phyloP scores from a whole-genome alignment of 2,329 filamentous ascomycete genomes.

The Neurospora sp. region DNA sequence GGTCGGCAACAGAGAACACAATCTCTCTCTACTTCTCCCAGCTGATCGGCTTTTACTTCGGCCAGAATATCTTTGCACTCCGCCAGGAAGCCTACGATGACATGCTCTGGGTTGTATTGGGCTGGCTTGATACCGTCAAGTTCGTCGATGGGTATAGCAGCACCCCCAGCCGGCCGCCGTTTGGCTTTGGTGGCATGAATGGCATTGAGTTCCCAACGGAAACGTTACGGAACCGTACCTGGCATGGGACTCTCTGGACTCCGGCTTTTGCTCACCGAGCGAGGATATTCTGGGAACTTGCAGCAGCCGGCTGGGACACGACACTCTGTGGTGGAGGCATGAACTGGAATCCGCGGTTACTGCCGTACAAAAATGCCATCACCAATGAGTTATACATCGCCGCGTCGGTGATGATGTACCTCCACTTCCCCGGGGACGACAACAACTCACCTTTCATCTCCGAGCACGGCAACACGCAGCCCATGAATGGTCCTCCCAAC shows the following conservation, averaged over 20 bases:
- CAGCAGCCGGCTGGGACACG: conserved; percentile 71
- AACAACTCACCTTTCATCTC: conserved; percentile 57
- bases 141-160: conserved; percentile 63
- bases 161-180: conserved; percentile 41
- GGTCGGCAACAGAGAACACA: conserved; percentile 50
- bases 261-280: conserved; percentile 74
- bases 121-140: conserved; percentile 75
- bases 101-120: conserved; percentile 89
- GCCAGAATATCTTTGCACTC: conserved; percentile 68
- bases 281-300: conserved; percentile 76
- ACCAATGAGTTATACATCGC: conserved; percentile 87
- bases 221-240: conserved; percentile 38
- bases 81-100: conserved; percentile 77
- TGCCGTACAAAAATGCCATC: conserved; percentile 91
- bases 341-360: conserved; percentile 74
- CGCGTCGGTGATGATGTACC: conserved; percentile 80
- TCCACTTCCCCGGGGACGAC: conserved; percentile 73
- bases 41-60: conserved; percentile 70
- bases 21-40: conserved; percentile 77
- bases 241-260: conserved; percentile 70
- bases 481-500: conserved; percentile 15
- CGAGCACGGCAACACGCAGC: conserved; percentile 6
- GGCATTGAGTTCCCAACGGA: background rate
- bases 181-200: background rate
- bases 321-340: conserved; percentile 78